Evolutionary conservation across 2,329 filamentous ascomycete genomes (phyloP).

Genomic region (Hypoxylon sp.): DNA sequence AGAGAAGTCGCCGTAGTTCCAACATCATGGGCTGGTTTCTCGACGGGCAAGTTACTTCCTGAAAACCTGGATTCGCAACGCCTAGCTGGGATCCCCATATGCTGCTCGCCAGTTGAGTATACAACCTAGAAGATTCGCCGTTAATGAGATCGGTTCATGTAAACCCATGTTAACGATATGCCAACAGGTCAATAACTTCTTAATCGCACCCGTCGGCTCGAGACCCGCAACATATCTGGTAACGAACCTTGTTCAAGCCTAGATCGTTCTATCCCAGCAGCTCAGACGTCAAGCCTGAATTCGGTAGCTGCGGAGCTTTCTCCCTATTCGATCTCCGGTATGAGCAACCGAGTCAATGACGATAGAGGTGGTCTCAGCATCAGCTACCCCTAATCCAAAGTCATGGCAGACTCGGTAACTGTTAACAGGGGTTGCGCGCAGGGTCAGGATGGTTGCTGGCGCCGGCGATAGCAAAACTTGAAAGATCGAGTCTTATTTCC

Average conservation of each 20-base stretch:
- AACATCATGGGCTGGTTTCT: background rate
- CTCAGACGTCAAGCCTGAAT: background rate
- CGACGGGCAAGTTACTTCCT: background rate
- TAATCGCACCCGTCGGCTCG: background rate
- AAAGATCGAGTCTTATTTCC: background rate
- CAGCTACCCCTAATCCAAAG: background rate
- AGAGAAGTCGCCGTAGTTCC: background rate
- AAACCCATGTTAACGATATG: background rate
- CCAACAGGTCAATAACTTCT: background rate
- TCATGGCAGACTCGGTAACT: background rate
- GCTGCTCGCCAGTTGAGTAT: background rate
- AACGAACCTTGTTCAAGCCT: background rate
- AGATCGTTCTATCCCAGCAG: background rate
- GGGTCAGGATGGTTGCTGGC: background rate
- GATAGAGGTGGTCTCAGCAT: background rate
- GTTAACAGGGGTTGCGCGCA: background rate
- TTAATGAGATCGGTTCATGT: background rate
- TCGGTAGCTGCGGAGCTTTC: background rate
- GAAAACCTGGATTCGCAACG: conserved; percentile 2
- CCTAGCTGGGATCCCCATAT: background rate
- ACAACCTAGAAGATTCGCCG: background rate
- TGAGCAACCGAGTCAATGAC: background rate
- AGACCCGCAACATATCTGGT: background rate
- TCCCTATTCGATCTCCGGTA: background rate
- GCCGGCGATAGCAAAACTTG: background rate